Conservation (phyloP, 2,329 filamentous ascomycete genomes). For the Mollisia scopiformis region DNA sequence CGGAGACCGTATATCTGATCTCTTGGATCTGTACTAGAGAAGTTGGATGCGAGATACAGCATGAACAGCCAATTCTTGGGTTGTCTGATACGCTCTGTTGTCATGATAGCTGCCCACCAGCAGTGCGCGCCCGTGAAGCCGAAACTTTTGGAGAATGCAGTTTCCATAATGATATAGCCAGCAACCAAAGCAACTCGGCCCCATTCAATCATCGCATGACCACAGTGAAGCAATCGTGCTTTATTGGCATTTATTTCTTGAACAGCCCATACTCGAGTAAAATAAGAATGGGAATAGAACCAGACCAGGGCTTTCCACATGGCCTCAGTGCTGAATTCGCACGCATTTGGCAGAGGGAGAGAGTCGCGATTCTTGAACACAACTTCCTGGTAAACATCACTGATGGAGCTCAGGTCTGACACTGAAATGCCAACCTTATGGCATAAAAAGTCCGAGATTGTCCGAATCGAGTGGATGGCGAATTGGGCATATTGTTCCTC, state of each 20-base stretch:
- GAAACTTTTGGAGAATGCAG: constrained; percentile 30
- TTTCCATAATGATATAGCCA: constrained; percentile 32
- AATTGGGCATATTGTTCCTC: constrained; percentile 6
- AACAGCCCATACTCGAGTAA: constrained; percentile 29
- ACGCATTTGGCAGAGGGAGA: constrained; percentile 28
- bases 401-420: constrained; percentile 10
- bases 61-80: constrained; percentile 34
- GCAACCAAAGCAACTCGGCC: constrained; percentile 32
- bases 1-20: constrained; percentile 22
- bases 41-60: constrained; percentile 32
- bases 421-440: constrained; percentile 14
- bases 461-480: constrained; percentile 10
- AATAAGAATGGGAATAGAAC: constrained; percentile 30
- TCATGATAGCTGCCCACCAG: constrained; percentile 32
- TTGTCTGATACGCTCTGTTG: constrained; percentile 28
- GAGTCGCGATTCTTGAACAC: constrained; percentile 18
- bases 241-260: constrained; percentile 32
- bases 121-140: constrained; percentile 31
- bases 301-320: constrained; percentile 29
- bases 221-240: constrained; percentile 26
- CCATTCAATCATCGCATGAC: constrained; percentile 29
- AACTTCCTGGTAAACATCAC: constrained; percentile 21
- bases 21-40: constrained; percentile 19
- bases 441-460: constrained; percentile 16
- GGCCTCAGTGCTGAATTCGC: constrained; percentile 25